These are phyloP conservation scores for Saturnispora besseyi DNA, from an alignment of 805 yeast species.

Conservation along the genomic window DNA sequence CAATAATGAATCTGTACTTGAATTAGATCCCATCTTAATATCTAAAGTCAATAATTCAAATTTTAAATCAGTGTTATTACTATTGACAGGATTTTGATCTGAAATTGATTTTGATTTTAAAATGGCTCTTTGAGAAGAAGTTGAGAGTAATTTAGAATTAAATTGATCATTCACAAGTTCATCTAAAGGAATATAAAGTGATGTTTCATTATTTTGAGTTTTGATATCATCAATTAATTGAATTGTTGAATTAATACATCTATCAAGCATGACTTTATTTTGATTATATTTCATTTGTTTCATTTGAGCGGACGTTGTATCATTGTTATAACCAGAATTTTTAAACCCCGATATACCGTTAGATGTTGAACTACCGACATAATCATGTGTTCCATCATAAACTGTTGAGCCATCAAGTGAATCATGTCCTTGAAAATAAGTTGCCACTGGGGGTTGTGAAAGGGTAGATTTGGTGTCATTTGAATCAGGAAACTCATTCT, in stretches of 20 bases:
- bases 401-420: constrained; percentile 25
- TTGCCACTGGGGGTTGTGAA: constrained; percentile 14
- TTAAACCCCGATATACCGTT: not conserved
- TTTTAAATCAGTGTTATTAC: constrained; percentile 15
- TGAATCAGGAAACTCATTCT: not conserved
- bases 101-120: constrained; percentile 33
- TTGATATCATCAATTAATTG: constrained; percentile 43
- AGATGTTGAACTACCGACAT: not conserved
- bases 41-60: constrained; percentile 58
- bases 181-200: constrained; percentile 52
- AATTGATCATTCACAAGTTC: constrained; percentile 9
- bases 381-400: constrained; percentile 17
- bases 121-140: constrained; percentile 44
- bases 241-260: constrained; percentile 47
- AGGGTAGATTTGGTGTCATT: not conserved
- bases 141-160: constrained; percentile 36
- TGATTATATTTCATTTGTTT: constrained; percentile 70
- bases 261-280: constrained; percentile 53
- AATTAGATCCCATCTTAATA: constrained; percentile 42
- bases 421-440: constrained; percentile 16
- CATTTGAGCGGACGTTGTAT: constrained; percentile 7
- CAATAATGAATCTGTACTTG: constrained; percentile 35
- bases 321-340: not conserved
- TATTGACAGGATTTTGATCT: not conserved
- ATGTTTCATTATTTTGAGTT: constrained; percentile 48